phyloP scores from a whole-genome alignment of 257 asterid genomes.

The Solanum sejunctum region DNA sequence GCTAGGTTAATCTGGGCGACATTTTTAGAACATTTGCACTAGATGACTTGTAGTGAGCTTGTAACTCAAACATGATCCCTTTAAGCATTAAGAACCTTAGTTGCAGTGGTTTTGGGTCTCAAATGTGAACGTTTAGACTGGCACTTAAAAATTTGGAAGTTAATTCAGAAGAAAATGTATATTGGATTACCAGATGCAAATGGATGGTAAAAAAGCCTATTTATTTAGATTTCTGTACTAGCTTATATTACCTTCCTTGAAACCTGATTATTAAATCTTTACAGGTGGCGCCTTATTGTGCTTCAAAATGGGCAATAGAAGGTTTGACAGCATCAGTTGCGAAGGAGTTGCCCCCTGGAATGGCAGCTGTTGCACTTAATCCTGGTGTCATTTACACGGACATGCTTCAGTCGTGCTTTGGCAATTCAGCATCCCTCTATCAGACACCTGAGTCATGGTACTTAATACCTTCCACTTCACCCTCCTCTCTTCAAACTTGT shows the following conservation, averaged over 20 bases:
- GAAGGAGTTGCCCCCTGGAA: conserved; percentile 81
- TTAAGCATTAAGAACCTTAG: neutral
- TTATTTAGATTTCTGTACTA: neutral
- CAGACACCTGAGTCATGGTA: conserved; percentile 91
- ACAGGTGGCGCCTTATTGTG: conserved; percentile 97
- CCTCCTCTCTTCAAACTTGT: neutral
- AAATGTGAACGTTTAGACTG: neutral
- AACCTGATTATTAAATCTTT: conserved; percentile 6
- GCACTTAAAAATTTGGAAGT: neutral
- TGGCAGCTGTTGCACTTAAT: conserved; percentile 76
- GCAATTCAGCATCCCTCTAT: conserved; percentile 66
- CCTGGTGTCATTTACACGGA: conserved; percentile 93
- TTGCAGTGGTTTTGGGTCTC: neutral
- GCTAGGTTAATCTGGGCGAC: neutral
- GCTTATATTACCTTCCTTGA: neutral
- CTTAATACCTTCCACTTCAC: neutral
- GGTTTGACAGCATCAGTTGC: conserved; percentile 84
- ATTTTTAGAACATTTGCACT: neutral
- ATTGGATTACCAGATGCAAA: neutral
- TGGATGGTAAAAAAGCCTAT: neutral
- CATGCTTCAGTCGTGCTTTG: conserved; percentile 93
- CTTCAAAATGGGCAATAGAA: conserved; percentile 97
- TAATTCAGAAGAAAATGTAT: neutral
- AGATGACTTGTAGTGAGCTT: neutral
- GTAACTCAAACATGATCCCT: neutral